A percentile compares a stretch with the other conserved stretches of the same genome.
phyloP scores from a whole-genome alignment of 148 eudicot genomes.

The Fagopyrum homotropicum region DNA sequence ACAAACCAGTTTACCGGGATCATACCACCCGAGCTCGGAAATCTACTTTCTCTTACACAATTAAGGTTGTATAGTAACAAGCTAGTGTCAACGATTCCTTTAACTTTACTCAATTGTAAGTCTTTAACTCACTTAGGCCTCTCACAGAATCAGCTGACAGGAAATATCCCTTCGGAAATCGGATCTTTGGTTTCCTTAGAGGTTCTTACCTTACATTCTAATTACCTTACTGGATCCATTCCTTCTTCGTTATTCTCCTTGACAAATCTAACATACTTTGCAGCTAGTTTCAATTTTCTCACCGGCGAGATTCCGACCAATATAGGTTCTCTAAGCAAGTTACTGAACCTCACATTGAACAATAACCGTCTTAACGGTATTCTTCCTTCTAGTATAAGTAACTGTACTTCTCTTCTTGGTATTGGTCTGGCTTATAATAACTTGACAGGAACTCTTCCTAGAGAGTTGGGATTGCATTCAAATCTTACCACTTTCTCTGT shows the following conservation, averaged over 20 bases:
- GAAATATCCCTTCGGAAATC: conserved; percentile 44
- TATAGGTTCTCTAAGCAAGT: conserved; percentile 55
- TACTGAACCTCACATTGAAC: conserved; percentile 41
- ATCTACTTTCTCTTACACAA: conserved; percentile 35
- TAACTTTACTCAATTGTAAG: conserved; percentile 38
- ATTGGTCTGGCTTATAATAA: conserved; percentile 33
- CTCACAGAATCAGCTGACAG: conserved; percentile 53
- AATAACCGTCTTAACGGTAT: conserved; percentile 51
- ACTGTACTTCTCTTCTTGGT: conserved; percentile 49
- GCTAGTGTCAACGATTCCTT: conserved; percentile 53
- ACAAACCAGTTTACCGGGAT: conserved; percentile 44
- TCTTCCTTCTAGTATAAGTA: conserved; percentile 54
- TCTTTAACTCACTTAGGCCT: conserved; percentile 50
- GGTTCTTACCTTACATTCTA: conserved; percentile 55
- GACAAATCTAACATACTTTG: conserved; percentile 47
- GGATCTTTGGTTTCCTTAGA: conserved; percentile 43
- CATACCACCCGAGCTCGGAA: conserved; percentile 64
- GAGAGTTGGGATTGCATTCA: conserved; percentile 41
- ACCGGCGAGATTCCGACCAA: conserved; percentile 61
- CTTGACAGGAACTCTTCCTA: conserved; percentile 55
- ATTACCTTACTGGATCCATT: conserved; percentile 52
- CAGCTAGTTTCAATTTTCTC: conserved; percentile 54
- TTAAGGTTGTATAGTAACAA: conserved; percentile 46
- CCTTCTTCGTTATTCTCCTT: conserved; percentile 54
- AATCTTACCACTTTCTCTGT: conserved; percentile 50